These are phyloP conservation scores for Pseudohalonectria lignicola DNA, from an alignment of 2,329 filamentous ascomycete genomes.

Conservation along the genomic window DNA sequence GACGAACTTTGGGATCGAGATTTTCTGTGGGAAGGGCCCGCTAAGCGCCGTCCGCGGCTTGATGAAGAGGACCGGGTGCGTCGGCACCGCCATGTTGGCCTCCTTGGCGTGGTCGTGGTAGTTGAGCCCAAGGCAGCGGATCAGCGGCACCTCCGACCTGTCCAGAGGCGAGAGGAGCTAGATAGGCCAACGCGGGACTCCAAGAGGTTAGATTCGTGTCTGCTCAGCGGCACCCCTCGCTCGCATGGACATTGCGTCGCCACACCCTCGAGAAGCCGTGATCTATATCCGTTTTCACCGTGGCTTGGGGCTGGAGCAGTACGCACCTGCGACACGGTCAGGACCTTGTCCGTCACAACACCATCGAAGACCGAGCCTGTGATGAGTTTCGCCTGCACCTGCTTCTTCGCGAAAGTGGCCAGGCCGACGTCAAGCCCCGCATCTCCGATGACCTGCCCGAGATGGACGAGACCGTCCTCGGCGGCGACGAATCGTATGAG, in stretches of 20 bases:
- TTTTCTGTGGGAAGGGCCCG: conserved; percentile 17
- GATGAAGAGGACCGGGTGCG: conserved; percentile 23
- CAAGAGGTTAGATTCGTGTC: too few relatives aligned
- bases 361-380: conserved; percentile 22
- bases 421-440: conserved; percentile 22
- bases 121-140: conserved; percentile 34
- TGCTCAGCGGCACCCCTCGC: too few relatives aligned
- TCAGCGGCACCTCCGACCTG: conserved; percentile 22
- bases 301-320: too few relatives aligned
- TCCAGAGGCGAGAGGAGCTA: conserved; percentile 22
- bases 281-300: too few relatives aligned
- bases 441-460: conserved; percentile 23
- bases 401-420: conserved; percentile 18
- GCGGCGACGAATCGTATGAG: conserved; percentile 28
- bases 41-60: conserved; percentile 24
- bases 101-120: conserved; percentile 28
- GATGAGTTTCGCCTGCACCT: conserved; percentile 19
- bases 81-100: conserved; percentile 22
- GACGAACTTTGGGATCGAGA: conserved; percentile 18
- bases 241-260: too few relatives aligned
- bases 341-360: conserved; percentile 17
- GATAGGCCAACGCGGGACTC: conserved; percentile 1
- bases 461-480: conserved; percentile 26
- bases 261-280: too few relatives aligned
- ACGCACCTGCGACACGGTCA: conserved; percentile 15